Conservation (phyloP, 345 rosid species). For the Rhodamnia argentea region DNA sequence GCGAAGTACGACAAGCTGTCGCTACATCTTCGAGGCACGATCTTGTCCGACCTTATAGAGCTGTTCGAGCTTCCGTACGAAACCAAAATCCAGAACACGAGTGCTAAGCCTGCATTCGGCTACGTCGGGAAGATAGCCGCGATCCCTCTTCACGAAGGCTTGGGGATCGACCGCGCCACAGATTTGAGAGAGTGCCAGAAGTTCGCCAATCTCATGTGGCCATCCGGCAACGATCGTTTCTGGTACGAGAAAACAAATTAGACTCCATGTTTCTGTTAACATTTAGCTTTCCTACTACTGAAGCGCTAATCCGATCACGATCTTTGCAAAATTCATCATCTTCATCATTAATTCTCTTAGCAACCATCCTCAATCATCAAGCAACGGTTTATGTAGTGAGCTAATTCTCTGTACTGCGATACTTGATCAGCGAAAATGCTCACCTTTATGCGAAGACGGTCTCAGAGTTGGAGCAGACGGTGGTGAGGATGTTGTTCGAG, state of each 20-base stretch:
- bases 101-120: slow-evolving; percentile 19
- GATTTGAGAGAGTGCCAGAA: slow-evolving; percentile 7
- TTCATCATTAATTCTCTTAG: background rate
- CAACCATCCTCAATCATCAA: background rate
- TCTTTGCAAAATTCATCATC: background rate
- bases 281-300: background rate
- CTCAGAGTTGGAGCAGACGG: slow-evolving; percentile 29
- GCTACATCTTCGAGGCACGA: background rate
- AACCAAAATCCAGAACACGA: slow-evolving; percentile 17
- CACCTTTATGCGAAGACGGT: slow-evolving; percentile 24
- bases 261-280: background rate
- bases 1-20: slow-evolving; percentile 10
- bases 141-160: slow-evolving; percentile 25
- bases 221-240: slow-evolving; percentile 23
- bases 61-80: slow-evolving; percentile 27
- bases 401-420: background rate
- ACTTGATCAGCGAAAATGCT: slow-evolving; percentile 23
- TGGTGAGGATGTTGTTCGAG: slow-evolving; percentile 44
- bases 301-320: background rate
- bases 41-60: slow-evolving; percentile 5
- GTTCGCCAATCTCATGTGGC: slow-evolving; percentile 36
- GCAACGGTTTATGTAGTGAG: background rate
- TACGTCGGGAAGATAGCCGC: slow-evolving; percentile 18
- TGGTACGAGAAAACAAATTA: slow-evolving; percentile 5
- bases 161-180: slow-evolving; percentile 23